Percentiles rank a stretch among this genome's conserved stretches.
phyloP scores from a whole-genome alignment of 441 rosid genomes.

The Arabidopsis lyrata region DNA sequence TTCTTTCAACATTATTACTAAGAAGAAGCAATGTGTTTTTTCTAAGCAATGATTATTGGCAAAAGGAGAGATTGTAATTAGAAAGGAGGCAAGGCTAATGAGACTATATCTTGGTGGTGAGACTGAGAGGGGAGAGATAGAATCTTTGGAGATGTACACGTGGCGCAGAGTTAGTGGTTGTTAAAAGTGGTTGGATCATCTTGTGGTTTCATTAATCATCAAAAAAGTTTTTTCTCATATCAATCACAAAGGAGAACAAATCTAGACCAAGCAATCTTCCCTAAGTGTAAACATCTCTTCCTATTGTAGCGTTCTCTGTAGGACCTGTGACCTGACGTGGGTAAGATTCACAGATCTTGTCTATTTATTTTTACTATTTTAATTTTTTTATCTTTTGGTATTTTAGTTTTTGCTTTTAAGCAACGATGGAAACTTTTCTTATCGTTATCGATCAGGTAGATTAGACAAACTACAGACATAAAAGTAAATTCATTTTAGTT shows the following conservation, averaged over 20 bases:
- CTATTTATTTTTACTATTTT: not conserved
- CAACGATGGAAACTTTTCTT: not conserved
- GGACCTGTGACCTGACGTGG: slow-evolving; percentile 30
- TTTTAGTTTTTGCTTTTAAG: not conserved
- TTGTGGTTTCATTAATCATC: slow-evolving; percentile 49
- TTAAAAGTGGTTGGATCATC: slow-evolving; percentile 50
- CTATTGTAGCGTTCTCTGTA: slow-evolving; percentile 24
- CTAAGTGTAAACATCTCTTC: slow-evolving; percentile 22
- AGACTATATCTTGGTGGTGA: slow-evolving; percentile 35
- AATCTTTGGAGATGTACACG: slow-evolving; percentile 50
- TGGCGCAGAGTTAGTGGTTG: slow-evolving; percentile 55
- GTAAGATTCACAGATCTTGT: not conserved
- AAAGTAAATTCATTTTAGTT: not conserved
- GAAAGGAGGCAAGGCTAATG: slow-evolving; percentile 33
- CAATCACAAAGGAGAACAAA: slow-evolving; percentile 23
- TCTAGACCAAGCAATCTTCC: slow-evolving; percentile 37
- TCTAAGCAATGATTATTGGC: not conserved
- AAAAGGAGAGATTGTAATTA: slow-evolving; percentile 11
- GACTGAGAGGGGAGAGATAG: slow-evolving; percentile 42
- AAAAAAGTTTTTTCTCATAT: slow-evolving; percentile 26
- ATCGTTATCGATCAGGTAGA: not conserved
- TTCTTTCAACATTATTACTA: slow-evolving; percentile 51
- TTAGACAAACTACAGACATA: not conserved
- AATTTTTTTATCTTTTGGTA: not conserved
- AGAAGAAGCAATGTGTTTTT: not conserved